Base-by-base conservation (phyloP, 208 protist genomes). In the Porcisia deanei region DNA sequence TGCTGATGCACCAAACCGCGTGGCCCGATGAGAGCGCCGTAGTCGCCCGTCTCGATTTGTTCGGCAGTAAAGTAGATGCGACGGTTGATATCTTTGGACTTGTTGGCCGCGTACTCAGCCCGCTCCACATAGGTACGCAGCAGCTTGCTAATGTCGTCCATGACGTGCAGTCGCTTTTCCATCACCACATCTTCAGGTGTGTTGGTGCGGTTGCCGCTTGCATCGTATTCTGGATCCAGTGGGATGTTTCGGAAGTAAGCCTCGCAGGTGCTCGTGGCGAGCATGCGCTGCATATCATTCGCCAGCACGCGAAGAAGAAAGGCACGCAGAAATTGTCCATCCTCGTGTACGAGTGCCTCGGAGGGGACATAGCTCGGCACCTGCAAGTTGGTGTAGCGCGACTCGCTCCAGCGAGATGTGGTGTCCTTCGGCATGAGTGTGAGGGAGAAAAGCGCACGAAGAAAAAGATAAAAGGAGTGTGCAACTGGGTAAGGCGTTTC, bases 1-100 rank as follows among this genome's bases (percentile, higher is more conserved):
- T 97, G 85, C 77, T 98, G 88, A 63, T 98, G 95, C 55, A 96
- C 91, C 71, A 85, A 65, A 5, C 95, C 95, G 37, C 95, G 93
- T 9, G 91, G 94, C 55, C 95, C 95, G 43, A 98, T 86, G 65
- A 98, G 93, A 45, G 95, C 90, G 47, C 94, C 94, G 77, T 91
- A 97, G 59, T 92, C 88, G 3, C 92, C 91, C 68, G 85, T 92
- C 34, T 95, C 88, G 84, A 97, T 97, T 70, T 97, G 89, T 55
- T 95, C 90, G 43, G 77, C 70, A 20, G 90, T 95, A 79, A 98
- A 96, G 81, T 94, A 96, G 58, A 94, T 88, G 75, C 92, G 93
- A n/a, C 89, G 88, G 25, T 90, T 75, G 82, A 98, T 94, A 34
- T 96, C 90, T 68, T 94, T 94, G 41, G 81, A 82, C 71, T 83